A percentile compares a stretch with the other conserved stretches of the same genome.
Evolutionary conservation across 169 alveolate genomes (phyloP).

Genomic region (Plasmodium gonderi): DNA sequence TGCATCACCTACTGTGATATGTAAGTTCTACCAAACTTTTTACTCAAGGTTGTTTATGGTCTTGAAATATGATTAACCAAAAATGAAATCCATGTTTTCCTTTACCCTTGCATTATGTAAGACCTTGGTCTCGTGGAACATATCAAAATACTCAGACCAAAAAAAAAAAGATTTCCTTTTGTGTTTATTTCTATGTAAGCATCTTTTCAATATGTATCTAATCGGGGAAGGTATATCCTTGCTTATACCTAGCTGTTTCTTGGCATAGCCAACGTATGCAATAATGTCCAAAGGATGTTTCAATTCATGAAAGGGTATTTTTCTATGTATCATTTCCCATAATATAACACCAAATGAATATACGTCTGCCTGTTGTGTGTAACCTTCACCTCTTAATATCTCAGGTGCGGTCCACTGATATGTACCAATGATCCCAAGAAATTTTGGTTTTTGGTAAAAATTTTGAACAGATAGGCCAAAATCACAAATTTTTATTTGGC

Average conservation of each 20-base stretch:
- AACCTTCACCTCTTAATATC: slow-evolving; percentile 84
- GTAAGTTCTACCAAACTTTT: too few species aligned
- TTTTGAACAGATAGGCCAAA: slow-evolving; percentile 87
- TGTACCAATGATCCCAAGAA: slow-evolving; percentile 84
- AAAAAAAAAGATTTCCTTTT: slow-evolving; percentile 62
- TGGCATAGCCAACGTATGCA: slow-evolving; percentile 78
- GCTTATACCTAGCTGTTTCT: slow-evolving; percentile 24
- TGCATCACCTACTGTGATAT: too few species aligned
- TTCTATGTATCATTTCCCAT: slow-evolving; percentile 86
- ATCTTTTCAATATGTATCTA: slow-evolving; percentile 16
- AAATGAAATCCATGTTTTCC: too few species aligned
- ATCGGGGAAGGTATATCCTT: slow-evolving; percentile 7
- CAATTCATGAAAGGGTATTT: slow-evolving; percentile 83
- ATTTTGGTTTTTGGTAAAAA: slow-evolving; percentile 75
- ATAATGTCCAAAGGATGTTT: slow-evolving; percentile 76
- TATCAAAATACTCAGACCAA: slow-evolving; percentile 68
- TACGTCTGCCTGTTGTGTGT: slow-evolving; percentile 86
- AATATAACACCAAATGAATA: slow-evolving; percentile 88
- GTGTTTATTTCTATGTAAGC: slow-evolving; percentile 39
- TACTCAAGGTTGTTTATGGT: too few species aligned
- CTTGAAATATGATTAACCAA: too few species aligned
- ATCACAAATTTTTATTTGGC: slow-evolving; percentile 90
- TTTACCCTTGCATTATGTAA: too few species aligned
- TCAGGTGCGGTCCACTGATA: slow-evolving; percentile 90
- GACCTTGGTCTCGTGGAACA: background rate